A percentile compares a stretch with the other conserved stretches of the same genome.
These are phyloP conservation scores for Schizosaccharomyces octosporus DNA, from an alignment of 805 yeast species.

Conservation along the genomic window DNA sequence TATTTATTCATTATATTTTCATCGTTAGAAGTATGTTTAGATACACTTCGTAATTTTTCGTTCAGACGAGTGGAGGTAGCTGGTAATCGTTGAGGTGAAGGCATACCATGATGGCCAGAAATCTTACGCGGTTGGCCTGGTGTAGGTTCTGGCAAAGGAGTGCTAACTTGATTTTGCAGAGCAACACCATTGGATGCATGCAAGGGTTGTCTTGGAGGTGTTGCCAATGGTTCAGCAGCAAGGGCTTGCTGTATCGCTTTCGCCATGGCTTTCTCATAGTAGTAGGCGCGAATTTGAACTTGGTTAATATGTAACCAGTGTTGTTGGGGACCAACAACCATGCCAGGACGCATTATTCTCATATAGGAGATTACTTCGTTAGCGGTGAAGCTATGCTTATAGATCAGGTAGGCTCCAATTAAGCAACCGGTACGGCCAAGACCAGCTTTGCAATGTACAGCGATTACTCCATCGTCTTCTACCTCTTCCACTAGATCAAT, in stretches of 20 bases:
- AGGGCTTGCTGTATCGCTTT: conserved; percentile 14
- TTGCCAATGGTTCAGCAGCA: conserved; percentile 1
- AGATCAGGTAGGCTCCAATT: conserved; percentile 88
- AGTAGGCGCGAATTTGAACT: conserved; percentile 89
- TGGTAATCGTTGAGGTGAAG: neutral
- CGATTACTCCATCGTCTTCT: conserved; percentile 62
- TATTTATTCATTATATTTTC: neutral
- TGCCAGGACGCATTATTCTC: conserved; percentile 92
- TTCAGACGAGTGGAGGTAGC: neutral
- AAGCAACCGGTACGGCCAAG: conserved; percentile 93
- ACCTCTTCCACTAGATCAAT: conserved; percentile 87
- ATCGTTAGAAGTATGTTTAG: neutral
- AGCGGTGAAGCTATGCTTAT: conserved; percentile 92
- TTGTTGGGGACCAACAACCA: conserved; percentile 99
- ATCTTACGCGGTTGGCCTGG: conserved; percentile 90
- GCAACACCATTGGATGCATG: neutral
- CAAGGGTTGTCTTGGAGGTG: conserved; percentile 13
- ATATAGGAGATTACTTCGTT: conserved; percentile 88
- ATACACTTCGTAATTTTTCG: neutral
- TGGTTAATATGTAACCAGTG: conserved; percentile 95
- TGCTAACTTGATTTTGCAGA: conserved; percentile 19
- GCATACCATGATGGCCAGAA: neutral
- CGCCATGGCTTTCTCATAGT: conserved; percentile 63
- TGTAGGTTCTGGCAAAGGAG: conserved; percentile 71
- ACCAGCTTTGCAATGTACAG: conserved; percentile 98